phyloP scores from a whole-genome alignment of 352 stramenopile species.

The Blastocystis sp. region DNA sequence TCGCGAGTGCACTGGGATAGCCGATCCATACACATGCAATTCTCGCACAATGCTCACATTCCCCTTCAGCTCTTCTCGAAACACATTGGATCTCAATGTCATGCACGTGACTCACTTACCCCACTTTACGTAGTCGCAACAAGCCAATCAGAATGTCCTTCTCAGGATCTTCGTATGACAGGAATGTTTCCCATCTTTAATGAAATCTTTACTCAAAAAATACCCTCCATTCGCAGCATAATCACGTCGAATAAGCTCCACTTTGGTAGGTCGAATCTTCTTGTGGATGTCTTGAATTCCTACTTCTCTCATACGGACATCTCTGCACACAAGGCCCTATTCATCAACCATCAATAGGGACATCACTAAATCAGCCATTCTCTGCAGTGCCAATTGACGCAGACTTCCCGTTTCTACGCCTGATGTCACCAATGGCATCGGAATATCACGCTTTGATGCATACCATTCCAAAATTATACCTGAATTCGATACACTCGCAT shows the following conservation, averaged over 20 bases:
- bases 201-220: not conserved
- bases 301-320: conserved; percentile 88
- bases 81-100: conserved; percentile 71
- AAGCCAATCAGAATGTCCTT: conserved; percentile 92
- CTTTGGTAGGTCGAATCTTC: conserved; percentile 66
- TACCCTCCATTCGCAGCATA: conserved; percentile 86
- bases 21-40: conserved; percentile 93
- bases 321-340: conserved; percentile 78
- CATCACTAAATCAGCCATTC: conserved; percentile 82
- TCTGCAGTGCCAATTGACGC: conserved; percentile 80
- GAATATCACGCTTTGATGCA: conserved; percentile 78
- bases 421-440: conserved; percentile 90
- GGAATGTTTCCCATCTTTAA: conserved; percentile 85
- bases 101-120: conserved; percentile 68
- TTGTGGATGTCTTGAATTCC: conserved; percentile 94
- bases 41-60: conserved; percentile 76
- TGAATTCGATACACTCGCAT: conserved; percentile 90
- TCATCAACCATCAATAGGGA: not conserved
- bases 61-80: conserved; percentile 73
- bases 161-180: conserved; percentile 88
- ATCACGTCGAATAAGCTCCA: conserved; percentile 89
- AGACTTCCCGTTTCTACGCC: conserved; percentile 91
- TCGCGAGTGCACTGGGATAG: conserved; percentile 83
- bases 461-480: not conserved
- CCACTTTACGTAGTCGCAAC: conserved; percentile 81